Base-by-base conservation (phyloP, 441 rosid genomes). In the Aleurites moluccanus region DNA sequence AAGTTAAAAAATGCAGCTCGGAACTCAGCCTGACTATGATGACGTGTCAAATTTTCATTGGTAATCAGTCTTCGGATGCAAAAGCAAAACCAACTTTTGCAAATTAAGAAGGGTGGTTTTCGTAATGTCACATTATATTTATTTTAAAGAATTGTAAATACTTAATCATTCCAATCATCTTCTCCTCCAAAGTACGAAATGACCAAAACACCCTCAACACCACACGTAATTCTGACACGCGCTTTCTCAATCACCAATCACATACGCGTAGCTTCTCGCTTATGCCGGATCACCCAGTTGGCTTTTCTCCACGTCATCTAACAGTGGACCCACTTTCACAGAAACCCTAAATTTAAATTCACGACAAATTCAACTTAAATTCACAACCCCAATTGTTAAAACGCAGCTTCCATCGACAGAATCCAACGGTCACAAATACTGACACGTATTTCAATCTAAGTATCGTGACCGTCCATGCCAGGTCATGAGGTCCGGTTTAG, bases 381-480 rank as follows among this genome's bases (percentile, higher is more conserved):
- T 38, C 40, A 38, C 40, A 38, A 21, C 56, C 79, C 80, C 82
- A 72, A 83, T 82, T 79, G 85, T 76, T 72, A 57, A 38, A 75
- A 78, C 70, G 53, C 76, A 73, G 27, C 50, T 55, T 40, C 64
- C 20, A 7, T 33, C 70, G 11, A 35, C 28, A 50, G 25, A 0
- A 86, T 86, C 89, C 8, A 42, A 79, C 80, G 80, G 7, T n/a
- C 2, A 0, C 0, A 0, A 0, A 2, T 0, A 2, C 0, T 6
- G n/a, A 75, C 92, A 87, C 88, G 89, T 84, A 73, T 61, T 9
- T 1, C 1, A 1, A 25, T 10, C 20, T 10, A 5, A 49, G 18
- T 28, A 89, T 87, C 89, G 0, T 3, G 4, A 78, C 89, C 92
- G 85, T 83, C 74, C 73, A 68, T 69, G 83, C 76, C 87, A 81